Conservation (phyloP, 1,284 basidiomycete genomes). For the Rugosomyces carneus region DNA sequence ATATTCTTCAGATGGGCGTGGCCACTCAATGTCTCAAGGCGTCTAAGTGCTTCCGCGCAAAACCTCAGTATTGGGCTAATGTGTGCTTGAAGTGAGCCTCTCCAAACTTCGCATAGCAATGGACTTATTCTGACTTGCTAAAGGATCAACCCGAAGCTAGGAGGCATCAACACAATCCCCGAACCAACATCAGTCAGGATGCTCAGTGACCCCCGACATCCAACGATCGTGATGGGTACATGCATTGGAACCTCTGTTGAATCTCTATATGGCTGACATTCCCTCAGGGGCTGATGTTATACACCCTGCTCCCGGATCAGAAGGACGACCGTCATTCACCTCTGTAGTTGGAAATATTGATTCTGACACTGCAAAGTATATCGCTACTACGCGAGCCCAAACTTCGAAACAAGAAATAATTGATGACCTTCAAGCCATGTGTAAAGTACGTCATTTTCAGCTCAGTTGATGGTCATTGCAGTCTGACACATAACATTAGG, state of each 20-base stretch:
- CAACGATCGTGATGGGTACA: conserved; percentile 65
- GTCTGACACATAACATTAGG: conserved; percentile 21
- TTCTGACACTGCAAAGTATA: conserved; percentile 44
- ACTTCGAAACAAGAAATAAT: conserved; percentile 50
- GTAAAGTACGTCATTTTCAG: conserved; percentile 24
- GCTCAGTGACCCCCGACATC: conserved; percentile 52
- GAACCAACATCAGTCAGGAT: conserved; percentile 46
- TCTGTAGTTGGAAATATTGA: conserved; percentile 56
- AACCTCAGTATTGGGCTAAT: conserved; percentile 68
- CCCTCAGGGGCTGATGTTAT: conserved; percentile 50
- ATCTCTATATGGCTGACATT: not conserved
- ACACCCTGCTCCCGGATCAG: conserved; percentile 51
- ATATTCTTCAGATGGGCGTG: conserved; percentile 46
- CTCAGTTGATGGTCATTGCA: not conserved
- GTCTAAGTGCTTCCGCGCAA: conserved; percentile 52
- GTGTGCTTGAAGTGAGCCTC: conserved; percentile 62
- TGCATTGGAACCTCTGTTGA: not conserved
- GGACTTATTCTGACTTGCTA: not conserved
- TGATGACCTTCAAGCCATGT: conserved; percentile 46
- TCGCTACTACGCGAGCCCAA: conserved; percentile 48
- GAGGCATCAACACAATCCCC: conserved; percentile 66
- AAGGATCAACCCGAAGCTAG: conserved; percentile 49
- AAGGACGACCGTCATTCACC: conserved; percentile 50
- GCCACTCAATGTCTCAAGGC: conserved; percentile 68
- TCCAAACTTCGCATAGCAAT: too few relatives aligned